Conservation (phyloP, 2,329 filamentous ascomycete species). For the Alternaria ventricosa region DNA sequence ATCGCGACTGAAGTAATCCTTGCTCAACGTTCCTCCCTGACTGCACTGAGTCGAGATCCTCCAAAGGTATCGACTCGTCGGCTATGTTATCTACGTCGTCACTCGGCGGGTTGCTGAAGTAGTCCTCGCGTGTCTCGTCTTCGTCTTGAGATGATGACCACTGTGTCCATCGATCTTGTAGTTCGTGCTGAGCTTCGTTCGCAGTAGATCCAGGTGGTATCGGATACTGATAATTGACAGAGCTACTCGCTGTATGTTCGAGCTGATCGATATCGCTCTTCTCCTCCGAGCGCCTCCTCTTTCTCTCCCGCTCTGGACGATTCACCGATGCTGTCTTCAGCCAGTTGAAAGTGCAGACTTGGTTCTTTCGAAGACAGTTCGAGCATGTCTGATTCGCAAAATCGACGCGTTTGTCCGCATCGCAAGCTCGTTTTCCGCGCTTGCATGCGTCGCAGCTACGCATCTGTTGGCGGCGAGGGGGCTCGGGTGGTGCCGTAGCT, state of each 20-base stretch:
- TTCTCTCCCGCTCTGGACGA: not conserved
- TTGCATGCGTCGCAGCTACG: conserved; percentile 55
- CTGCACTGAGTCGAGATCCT: not conserved
- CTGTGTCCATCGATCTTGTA: not conserved
- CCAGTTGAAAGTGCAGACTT: conserved; percentile 55
- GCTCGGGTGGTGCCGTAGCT: not conserved
- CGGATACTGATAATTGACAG: conserved; percentile 1
- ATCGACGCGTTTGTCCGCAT: conserved; percentile 43
- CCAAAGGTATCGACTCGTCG: not conserved
- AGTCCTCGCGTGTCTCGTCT: not conserved
- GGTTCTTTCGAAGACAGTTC: conserved; percentile 53
- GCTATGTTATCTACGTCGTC: not conserved
- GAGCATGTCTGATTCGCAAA: conserved; percentile 40
- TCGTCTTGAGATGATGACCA: not conserved
- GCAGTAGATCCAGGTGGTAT: not conserved
- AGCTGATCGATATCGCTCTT: not conserved
- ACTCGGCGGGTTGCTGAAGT: not conserved
- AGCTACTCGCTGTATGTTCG: not conserved
- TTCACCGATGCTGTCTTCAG: conserved; percentile 32
- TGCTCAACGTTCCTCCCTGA: not conserved
- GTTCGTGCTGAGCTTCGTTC: not conserved
- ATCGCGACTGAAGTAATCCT: not conserved
- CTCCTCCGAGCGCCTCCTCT: conserved; percentile 15
- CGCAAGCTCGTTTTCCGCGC: conserved; percentile 53
- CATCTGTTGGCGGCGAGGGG: conserved; percentile 10